Conservation (phyloP, 116 monocot species). For the Phalaenopsis hybrid region DNA sequence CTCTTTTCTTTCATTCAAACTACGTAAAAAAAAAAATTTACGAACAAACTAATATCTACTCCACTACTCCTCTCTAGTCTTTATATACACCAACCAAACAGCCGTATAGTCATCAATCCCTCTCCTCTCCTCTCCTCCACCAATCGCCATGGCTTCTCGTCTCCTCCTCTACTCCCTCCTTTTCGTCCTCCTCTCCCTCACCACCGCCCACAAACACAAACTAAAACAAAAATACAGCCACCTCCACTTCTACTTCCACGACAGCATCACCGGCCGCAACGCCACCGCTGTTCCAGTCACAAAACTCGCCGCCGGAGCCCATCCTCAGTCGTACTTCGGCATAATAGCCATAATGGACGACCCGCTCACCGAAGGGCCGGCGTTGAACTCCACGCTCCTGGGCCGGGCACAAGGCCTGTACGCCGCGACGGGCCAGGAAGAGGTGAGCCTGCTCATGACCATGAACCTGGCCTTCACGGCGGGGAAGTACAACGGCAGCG, state of each 20-base stretch:
- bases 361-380: conserved; percentile 37
- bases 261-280: conserved; percentile 24
- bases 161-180: conserved; percentile 4
- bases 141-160: background rate
- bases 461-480: conserved; percentile 42
- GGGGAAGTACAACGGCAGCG: conserved; percentile 55
- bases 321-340: conserved; percentile 25
- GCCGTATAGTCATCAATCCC: too few relatives aligned
- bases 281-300: conserved; percentile 22
- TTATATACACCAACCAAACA: too few relatives aligned
- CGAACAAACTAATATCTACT: too few relatives aligned
- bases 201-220: background rate
- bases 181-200: conserved; percentile 51
- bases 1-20: too few relatives aligned
- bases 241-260: conserved; percentile 47
- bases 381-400: conserved; percentile 12
- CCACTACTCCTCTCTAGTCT: too few relatives aligned
- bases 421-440: conserved; percentile 18
- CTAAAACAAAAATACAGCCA: conserved; percentile 19
- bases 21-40: too few relatives aligned
- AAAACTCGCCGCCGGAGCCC: conserved; percentile 15
- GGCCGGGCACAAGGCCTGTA: conserved; percentile 61
- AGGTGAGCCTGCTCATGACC: conserved; percentile 35
- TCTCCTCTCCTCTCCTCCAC: too few relatives aligned
- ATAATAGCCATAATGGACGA: conserved; percentile 47